phyloP scores from a whole-genome alignment of 768 basidiomycete genomes.

The Auriscalpium orientale region DNA sequence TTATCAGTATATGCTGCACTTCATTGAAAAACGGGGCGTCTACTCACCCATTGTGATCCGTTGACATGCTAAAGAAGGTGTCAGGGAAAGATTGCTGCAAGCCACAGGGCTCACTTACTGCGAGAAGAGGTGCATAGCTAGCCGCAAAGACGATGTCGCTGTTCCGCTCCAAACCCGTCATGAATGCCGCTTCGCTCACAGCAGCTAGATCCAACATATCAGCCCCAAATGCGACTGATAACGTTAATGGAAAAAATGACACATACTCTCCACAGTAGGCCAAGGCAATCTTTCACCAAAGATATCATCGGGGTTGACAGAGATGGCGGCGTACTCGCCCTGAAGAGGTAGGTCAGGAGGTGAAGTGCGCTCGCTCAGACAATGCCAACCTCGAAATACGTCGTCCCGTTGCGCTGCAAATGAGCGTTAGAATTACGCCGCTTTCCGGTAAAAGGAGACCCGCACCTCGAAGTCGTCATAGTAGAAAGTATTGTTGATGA shows the following conservation, averaged over 20 bases:
- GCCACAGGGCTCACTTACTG: conserved; percentile 11
- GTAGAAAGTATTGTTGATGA: conserved; percentile 40
- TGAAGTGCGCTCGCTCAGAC: too few relatives aligned
- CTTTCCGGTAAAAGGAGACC: too few relatives aligned
- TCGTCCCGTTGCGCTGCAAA: conserved; percentile 48
- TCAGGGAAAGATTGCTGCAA: neutral
- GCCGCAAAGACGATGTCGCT: conserved; percentile 56
- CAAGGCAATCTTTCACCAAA: conserved; percentile 52
- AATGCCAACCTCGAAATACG: conserved; percentile 43
- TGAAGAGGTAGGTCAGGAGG: conserved; percentile 7
- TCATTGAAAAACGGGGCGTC: neutral
- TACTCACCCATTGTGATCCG: conserved; percentile 47
- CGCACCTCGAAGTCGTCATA: conserved; percentile 39
- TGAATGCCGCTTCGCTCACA: conserved; percentile 55
- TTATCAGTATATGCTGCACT: neutral
- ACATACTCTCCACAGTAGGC: conserved; percentile 47
- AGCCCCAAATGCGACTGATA: too few relatives aligned
- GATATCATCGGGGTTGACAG: conserved; percentile 41
- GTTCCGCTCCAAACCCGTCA: conserved; percentile 60
- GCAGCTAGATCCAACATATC: conserved; percentile 27
- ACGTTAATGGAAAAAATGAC: too few relatives aligned
- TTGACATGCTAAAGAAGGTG: conserved; percentile 36
- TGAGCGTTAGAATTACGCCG: neutral
- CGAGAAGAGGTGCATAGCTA: conserved; percentile 52
- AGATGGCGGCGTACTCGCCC: conserved; percentile 60